phyloP scores from a whole-genome alignment of 2,329 filamentous ascomycete genomes.

The Coleophoma cylindrospora region DNA sequence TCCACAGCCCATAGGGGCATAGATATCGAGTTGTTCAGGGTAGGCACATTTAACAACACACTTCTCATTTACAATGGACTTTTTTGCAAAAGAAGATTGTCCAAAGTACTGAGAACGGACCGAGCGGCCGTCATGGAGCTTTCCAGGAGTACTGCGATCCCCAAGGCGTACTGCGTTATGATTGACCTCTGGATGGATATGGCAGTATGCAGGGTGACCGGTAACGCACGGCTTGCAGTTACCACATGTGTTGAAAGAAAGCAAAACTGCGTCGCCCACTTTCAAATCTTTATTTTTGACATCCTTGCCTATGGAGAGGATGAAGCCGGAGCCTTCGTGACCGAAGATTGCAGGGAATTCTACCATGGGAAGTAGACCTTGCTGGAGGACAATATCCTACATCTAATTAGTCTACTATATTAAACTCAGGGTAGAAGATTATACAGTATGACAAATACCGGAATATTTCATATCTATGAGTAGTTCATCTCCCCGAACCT shows the following conservation, averaged over 20 bases:
- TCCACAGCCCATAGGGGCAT: conserved; percentile 34
- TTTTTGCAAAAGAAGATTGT: conserved; percentile 22
- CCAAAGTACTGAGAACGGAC: conserved; percentile 24
- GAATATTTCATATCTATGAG: conserved; percentile 29
- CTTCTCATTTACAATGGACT: conserved; percentile 18
- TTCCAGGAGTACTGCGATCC: conserved; percentile 12
- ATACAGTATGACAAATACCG: conserved; percentile 21
- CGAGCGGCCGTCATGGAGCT: conserved; percentile 5
- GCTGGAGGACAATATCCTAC: conserved; percentile 3
- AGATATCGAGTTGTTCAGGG: conserved; percentile 22
- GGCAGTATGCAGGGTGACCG: conserved; percentile 24
- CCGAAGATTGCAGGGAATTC: conserved; percentile 19
- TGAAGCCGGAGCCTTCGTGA: conserved; percentile 20
- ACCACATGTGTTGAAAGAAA: conserved; percentile 27
- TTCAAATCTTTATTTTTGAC: conserved; percentile 9
- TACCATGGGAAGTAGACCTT: conserved; percentile 3
- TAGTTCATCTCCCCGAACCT: conserved; percentile 23
- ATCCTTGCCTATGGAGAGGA: conserved; percentile 6
- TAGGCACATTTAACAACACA: conserved; percentile 18
- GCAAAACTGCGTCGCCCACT: conserved; percentile 22
- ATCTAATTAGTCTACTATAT: too few relatives aligned
- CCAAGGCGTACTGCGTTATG: conserved; percentile 8
- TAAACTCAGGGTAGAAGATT: too few relatives aligned
- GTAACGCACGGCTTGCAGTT: conserved; percentile 22
- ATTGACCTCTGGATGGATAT: conserved; percentile 11